Percentiles rank a stretch among this genome's conserved stretches.
Conservation (phyloP, 1,284 basidiomycete genomes). For the Ganoderma lucidum region DNA sequence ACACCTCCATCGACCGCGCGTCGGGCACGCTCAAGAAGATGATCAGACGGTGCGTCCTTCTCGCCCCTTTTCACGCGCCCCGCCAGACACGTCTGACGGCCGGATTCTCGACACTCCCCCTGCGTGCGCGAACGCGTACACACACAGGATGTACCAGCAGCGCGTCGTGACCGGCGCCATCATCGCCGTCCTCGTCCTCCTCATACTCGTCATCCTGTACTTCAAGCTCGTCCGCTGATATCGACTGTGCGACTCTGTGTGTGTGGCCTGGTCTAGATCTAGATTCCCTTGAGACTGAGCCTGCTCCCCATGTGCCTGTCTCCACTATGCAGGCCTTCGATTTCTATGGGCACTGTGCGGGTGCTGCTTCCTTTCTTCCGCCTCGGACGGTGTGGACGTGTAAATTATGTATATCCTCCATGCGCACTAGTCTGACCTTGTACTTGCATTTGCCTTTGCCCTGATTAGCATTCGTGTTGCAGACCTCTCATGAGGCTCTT, state of each 20-base stretch:
- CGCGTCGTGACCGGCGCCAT: slow-evolving; percentile 78
- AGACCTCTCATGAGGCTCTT: too few relatives aligned
- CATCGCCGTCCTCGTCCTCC: slow-evolving; percentile 70
- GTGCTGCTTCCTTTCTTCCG: neutral
- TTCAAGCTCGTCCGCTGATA: slow-evolving; percentile 62
- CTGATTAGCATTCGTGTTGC: neutral
- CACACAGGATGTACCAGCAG: slow-evolving; percentile 81
- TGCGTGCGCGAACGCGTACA: slow-evolving; percentile 38
- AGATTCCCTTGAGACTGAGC: too few relatives aligned
- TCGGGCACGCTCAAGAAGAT: slow-evolving; percentile 80
- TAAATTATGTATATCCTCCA: neutral
- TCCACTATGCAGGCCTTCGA: neutral
- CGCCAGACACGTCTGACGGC: slow-evolving; percentile 48
- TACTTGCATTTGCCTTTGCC: neutral
- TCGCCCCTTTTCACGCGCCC: slow-evolving; percentile 11
- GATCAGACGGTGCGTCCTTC: slow-evolving; percentile 52
- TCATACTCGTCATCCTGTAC: slow-evolving; percentile 78
- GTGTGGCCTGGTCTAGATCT: neutral
- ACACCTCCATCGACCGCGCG: slow-evolving; percentile 49
- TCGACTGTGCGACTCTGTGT: neutral
- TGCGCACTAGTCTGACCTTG: neutral
- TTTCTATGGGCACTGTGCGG: neutral
- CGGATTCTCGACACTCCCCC: neutral
- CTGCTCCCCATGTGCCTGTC: too few relatives aligned
- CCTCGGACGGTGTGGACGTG: neutral